These are phyloP conservation scores for Coriaria nepalensis DNA, from an alignment of 306 rosid species.

Conservation along the genomic window DNA sequence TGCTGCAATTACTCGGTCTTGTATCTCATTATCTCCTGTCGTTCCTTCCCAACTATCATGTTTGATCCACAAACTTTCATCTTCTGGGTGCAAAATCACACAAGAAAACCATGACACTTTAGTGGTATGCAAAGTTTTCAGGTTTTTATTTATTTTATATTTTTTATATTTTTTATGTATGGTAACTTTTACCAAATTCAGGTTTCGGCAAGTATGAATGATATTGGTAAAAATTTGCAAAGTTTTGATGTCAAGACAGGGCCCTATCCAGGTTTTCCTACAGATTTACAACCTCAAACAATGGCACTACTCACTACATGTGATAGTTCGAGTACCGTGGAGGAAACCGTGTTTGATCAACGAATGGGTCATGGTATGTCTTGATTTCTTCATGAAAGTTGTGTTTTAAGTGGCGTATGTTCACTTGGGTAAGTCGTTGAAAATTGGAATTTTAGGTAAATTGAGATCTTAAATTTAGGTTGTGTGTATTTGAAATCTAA, in stretches of 20 bases:
- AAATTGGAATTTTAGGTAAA: not conserved
- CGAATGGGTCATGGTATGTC: constrained; percentile 29
- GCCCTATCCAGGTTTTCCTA: constrained; percentile 26
- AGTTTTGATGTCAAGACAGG: constrained; percentile 17
- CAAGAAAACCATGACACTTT: constrained; percentile 10
- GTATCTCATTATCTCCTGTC: constrained; percentile 22
- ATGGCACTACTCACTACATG: constrained; percentile 24
- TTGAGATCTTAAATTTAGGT: too few relatives aligned
- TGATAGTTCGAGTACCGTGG: constrained; percentile 14
- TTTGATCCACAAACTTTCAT: constrained; percentile 15
- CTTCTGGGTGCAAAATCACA: constrained; percentile 24
- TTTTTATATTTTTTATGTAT: not conserved
- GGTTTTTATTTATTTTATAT: too few relatives aligned
- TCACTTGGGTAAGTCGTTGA: too few relatives aligned
- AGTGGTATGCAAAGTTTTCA: too few relatives aligned
- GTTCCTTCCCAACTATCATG: constrained; percentile 18
- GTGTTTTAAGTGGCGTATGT: too few relatives aligned
- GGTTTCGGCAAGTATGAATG: too few relatives aligned
- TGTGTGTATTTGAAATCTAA: too few relatives aligned
- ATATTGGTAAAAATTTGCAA: constrained; percentile 10
- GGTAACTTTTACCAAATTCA: constrained; percentile 2
- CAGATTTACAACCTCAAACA: constrained; percentile 25
- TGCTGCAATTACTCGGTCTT: constrained; percentile 24
- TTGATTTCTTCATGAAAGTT: too few relatives aligned
- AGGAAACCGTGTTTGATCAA: constrained; percentile 21